Conservation (phyloP, 2,329 filamentous ascomycete species). For the Fusarium phyllophilum region DNA sequence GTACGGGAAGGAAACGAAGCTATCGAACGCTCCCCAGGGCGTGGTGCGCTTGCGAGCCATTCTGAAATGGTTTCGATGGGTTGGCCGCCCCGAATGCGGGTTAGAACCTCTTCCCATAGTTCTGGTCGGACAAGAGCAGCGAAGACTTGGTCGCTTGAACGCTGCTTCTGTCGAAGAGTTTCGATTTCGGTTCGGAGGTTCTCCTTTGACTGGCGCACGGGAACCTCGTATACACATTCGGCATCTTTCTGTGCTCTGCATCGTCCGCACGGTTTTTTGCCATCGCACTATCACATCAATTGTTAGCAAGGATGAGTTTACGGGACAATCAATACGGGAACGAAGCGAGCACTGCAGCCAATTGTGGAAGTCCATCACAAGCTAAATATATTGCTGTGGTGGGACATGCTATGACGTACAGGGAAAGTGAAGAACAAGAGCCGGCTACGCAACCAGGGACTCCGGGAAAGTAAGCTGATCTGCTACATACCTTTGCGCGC, state of each 20-base stretch:
- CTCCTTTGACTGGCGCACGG: slow-evolving; percentile 72
- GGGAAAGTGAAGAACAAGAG: slow-evolving; percentile 2
- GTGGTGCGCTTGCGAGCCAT: slow-evolving; percentile 56
- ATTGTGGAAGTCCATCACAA: not conserved
- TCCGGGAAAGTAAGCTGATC: not conserved
- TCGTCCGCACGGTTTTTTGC: slow-evolving; percentile 64
- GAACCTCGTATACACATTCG: slow-evolving; percentile 70
- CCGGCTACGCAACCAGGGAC: not conserved
- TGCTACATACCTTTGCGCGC: slow-evolving; percentile 63
- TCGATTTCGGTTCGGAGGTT: slow-evolving; percentile 70
- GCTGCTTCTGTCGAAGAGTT: slow-evolving; percentile 62
- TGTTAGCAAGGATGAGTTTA: slow-evolving; percentile 19
- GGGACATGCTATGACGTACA: not conserved
- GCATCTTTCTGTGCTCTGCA: slow-evolving; percentile 65
- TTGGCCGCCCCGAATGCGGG: slow-evolving; percentile 64
- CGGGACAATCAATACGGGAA: not conserved
- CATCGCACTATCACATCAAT: slow-evolving; percentile 62
- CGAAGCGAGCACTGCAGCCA: not conserved
- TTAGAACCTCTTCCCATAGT: slow-evolving; percentile 64
- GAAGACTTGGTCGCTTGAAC: slow-evolving; percentile 65
- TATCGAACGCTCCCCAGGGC: slow-evolving; percentile 46
- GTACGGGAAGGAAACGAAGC: slow-evolving; percentile 41
- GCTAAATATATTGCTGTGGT: not conserved
- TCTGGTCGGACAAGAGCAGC: slow-evolving; percentile 63
- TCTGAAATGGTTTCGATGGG: slow-evolving; percentile 65